These are phyloP conservation scores for Aegilops tauschii DNA, from an alignment of 176 grass and related monocot genomes.

Conservation along the genomic window DNA sequence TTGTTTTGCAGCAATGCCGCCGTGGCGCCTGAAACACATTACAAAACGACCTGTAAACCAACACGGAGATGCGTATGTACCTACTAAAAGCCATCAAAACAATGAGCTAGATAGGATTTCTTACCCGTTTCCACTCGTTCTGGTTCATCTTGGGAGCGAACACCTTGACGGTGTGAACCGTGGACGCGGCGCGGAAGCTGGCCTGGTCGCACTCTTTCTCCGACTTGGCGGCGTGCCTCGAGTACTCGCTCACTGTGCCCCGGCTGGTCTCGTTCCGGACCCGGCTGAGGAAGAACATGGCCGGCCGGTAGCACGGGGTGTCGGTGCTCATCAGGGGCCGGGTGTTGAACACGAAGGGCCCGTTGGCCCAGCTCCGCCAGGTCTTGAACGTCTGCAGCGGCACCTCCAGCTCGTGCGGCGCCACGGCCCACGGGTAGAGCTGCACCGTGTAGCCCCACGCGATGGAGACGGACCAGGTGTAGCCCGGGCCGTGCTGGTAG, in stretches of 20 bases:
- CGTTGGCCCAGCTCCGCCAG: conserved; percentile 56
- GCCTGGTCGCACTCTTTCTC: conserved; percentile 34
- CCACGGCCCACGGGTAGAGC: conserved; percentile 55
- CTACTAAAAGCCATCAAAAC: neutral
- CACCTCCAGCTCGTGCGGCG: conserved; percentile 51
- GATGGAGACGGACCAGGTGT: conserved; percentile 67
- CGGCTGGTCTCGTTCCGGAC: conserved; percentile 23
- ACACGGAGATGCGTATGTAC: too few relatives aligned
- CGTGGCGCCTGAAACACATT: conserved; percentile 56
- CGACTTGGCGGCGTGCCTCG: neutral
- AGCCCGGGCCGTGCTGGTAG: conserved; percentile 57
- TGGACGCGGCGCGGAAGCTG: conserved; percentile 48
- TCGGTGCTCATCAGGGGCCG: conserved; percentile 8
- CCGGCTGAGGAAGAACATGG: conserved; percentile 49
- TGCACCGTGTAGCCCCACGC: conserved; percentile 85
- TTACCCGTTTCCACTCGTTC: conserved; percentile 54
- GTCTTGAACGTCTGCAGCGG: conserved; percentile 80
- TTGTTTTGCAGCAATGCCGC: conserved; percentile 75
- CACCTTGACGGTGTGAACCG: conserved; percentile 46
- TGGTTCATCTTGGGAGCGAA: conserved; percentile 68
- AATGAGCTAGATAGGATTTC: neutral
- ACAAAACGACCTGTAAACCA: neutral
- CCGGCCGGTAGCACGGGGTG: conserved; percentile 46
- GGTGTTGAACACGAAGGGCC: conserved; percentile 84
- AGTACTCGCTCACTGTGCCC: conserved; percentile 68